phyloP scores from a whole-genome alignment of 176 grass and related monocot species.

The Aegilops sharonensis region DNA sequence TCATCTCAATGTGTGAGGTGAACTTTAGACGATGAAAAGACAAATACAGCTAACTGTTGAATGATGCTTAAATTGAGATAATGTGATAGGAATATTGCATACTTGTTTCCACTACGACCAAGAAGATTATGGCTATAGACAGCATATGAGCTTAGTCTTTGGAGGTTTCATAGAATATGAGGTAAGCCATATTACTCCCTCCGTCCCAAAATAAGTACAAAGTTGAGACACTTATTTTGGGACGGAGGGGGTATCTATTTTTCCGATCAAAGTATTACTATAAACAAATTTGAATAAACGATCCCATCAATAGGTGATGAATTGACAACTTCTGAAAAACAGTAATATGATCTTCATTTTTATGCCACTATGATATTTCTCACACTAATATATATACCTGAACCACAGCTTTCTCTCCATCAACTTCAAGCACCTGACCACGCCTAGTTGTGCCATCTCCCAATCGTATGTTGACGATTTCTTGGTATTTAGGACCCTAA shows the following conservation, averaged over 20 bases:
- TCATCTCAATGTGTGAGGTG: neutral
- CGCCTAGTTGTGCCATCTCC: conserved; percentile 72
- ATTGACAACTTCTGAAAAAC: neutral
- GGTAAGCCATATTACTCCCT: neutral
- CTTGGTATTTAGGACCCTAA: conserved; percentile 85
- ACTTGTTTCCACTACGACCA: neutral
- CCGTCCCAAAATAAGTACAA: no score
- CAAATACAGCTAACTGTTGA: neutral
- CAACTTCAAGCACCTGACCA: conserved; percentile 82
- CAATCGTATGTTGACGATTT: conserved; percentile 78
- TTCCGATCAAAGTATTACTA: neutral
- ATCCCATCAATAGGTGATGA: neutral
- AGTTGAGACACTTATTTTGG: no score
- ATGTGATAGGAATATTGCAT: neutral
- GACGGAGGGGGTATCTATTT: neutral
- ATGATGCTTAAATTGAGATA: neutral
- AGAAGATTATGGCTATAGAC: neutral
- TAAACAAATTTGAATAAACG: neutral
- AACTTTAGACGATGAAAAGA: neutral
- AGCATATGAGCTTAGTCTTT: neutral
- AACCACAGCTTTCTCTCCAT: conserved; percentile 84
- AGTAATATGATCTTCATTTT: neutral
- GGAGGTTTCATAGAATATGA: neutral
- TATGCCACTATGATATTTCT: neutral
- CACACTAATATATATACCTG: conserved; percentile 49